Conservation (phyloP, 768 basidiomycete genomes). For the Clathrus columnatus region DNA sequence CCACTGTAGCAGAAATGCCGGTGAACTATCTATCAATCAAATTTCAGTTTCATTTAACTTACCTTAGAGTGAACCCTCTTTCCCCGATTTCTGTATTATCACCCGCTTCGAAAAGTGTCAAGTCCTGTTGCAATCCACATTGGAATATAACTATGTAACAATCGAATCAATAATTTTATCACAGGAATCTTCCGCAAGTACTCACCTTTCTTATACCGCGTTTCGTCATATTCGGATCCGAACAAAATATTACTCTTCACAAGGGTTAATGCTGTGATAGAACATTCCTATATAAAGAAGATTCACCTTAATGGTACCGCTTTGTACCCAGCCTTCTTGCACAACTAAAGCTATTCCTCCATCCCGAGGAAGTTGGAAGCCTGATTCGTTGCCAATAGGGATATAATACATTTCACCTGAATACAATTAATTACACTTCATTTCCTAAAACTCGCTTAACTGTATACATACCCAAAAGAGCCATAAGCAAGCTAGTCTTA, state of each 20-base stretch:
- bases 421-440: neutral
- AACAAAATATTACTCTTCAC: slow-evolving; percentile 42
- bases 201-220: slow-evolving; percentile 33
- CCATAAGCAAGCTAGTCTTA: slow-evolving; percentile 17
- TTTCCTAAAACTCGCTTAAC: neutral
- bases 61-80: slow-evolving; percentile 32
- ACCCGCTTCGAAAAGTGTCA: slow-evolving; percentile 27
- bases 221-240: slow-evolving; percentile 36
- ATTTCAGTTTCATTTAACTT: neutral
- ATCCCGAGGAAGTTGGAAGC: slow-evolving; percentile 34
- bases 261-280: neutral
- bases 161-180: neutral
- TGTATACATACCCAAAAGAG: slow-evolving; percentile 18
- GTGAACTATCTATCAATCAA: neutral
- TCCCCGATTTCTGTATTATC: slow-evolving; percentile 34
- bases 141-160: slow-evolving; percentile 28
- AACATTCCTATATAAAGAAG: neutral
- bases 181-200: slow-evolving; percentile 9
- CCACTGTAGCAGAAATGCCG: neutral
- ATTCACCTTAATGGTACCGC: slow-evolving; percentile 32
- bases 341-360: slow-evolving; percentile 40
- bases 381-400: slow-evolving; percentile 25
- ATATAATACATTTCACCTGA: slow-evolving; percentile 26
- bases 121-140: slow-evolving; percentile 26
- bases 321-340: slow-evolving; percentile 43